Evolutionary conservation across 352 stramenopile species (phyloP).

Genomic region (Phytophthora lateralis): DNA sequence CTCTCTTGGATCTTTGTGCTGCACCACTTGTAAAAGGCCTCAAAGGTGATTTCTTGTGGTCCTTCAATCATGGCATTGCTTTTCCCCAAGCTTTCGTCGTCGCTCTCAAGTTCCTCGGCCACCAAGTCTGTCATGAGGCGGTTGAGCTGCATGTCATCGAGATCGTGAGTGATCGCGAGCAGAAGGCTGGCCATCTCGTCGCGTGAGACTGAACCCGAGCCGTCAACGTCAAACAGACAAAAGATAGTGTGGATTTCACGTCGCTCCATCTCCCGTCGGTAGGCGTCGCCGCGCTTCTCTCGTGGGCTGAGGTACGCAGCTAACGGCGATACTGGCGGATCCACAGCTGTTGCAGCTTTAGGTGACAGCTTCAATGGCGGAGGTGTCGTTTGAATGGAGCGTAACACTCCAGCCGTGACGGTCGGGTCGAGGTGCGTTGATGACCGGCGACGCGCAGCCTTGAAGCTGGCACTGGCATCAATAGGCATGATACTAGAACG

Average conservation of each 20-base stretch:
- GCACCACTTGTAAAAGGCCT: conserved; percentile 79
- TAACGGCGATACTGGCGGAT: conserved; percentile 56
- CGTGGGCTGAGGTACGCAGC: conserved; percentile 49
- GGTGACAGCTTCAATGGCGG: conserved; percentile 12
- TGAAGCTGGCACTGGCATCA: conserved; percentile 31
- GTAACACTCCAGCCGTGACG: conserved; percentile 22
- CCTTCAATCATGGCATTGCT: conserved; percentile 21
- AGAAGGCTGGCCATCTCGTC: conserved; percentile 67
- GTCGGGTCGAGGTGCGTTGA: conserved; percentile 20
- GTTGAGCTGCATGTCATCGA: conserved; percentile 63
- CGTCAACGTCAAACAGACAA: conserved; percentile 68
- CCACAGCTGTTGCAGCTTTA: conserved; percentile 11
- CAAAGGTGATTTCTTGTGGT: conserved; percentile 64
- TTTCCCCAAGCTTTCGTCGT: conserved; percentile 20
- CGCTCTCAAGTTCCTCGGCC: conserved; percentile 33
- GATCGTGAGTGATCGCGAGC: conserved; percentile 65
- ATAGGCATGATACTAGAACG: conserved; percentile 31
- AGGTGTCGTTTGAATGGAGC: conserved; percentile 18
- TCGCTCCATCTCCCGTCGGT: conserved; percentile 64
- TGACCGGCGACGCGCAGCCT: conserved; percentile 30
- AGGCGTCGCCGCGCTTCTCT: conserved; percentile 59
- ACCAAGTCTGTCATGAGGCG: conserved; percentile 65
- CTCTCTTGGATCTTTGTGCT: conserved; percentile 62
- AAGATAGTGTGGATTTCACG: conserved; percentile 80
- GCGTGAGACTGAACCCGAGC: conserved; percentile 61